phyloP scores from a whole-genome alignment of 1,139 yeast species.

The Zygosaccharomyces sapae region DNA sequence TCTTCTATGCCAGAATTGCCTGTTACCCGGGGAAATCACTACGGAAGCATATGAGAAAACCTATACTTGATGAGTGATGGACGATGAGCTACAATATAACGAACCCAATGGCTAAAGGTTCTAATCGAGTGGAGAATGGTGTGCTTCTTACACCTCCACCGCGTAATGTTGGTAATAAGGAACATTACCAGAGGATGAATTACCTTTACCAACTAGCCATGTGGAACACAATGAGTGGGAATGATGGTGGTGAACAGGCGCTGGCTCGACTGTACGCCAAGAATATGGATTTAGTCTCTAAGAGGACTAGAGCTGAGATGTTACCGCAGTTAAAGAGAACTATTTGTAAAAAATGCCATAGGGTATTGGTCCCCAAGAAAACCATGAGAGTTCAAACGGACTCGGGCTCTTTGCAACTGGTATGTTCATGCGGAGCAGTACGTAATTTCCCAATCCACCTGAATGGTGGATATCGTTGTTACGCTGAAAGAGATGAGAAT shows the following conservation, averaged over 20 bases:
- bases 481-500: constrained; percentile 24
- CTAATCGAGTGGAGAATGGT: constrained; percentile 21
- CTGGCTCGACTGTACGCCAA: constrained; percentile 26
- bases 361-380: constrained; percentile 22
- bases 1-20: constrained; percentile 7
- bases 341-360: constrained; percentile 30
- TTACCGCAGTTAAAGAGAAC: constrained; percentile 31
- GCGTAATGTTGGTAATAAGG: constrained; percentile 25
- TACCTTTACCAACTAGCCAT: constrained; percentile 31
- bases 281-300: constrained; percentile 27
- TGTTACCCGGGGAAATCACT: constrained; percentile 10
- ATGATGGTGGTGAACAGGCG: constrained; percentile 13
- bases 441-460: constrained; percentile 28
- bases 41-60: constrained; percentile 8
- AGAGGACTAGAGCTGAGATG: constrained; percentile 27
- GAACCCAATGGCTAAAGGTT: neutral
- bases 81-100: neutral
- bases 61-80: neutral
- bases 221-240: constrained; percentile 17
- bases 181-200: constrained; percentile 32
- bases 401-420: constrained; percentile 11
- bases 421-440: constrained; percentile 29
- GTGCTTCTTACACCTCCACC: constrained; percentile 24
- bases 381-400: constrained; percentile 10
- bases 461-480: constrained; percentile 22